Percentiles rank a stretch among this genome's conserved stretches.
These are phyloP conservation scores for Acorus calamus DNA, from an alignment of 106 monocot genomes.

Conservation along the genomic window DNA sequence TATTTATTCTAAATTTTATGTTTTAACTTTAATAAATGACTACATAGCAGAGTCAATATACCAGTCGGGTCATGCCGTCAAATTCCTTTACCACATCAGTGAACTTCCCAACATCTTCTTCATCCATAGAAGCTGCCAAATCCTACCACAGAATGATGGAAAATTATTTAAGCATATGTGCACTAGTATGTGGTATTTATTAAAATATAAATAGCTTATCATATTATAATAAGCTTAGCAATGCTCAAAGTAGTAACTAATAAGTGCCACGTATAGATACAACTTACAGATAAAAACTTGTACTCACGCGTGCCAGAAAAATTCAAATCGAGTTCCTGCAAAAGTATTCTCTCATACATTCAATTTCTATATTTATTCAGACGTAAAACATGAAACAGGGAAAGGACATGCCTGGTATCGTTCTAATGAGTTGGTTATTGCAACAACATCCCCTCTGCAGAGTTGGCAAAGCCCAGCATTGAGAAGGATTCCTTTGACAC, in stretches of 20 bases:
- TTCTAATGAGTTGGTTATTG: constrained; percentile 62
- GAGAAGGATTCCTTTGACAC: constrained; percentile 81
- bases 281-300: constrained; percentile 51
- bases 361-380: neutral
- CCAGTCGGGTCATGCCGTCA: constrained; percentile 93
- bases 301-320: constrained; percentile 75
- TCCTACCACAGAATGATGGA: constrained; percentile 33
- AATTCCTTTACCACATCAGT: constrained; percentile 68
- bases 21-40: too few relatives aligned
- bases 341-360: neutral
- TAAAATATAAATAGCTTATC: neutral
- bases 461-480: constrained; percentile 91
- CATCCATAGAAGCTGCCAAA: constrained; percentile 73
- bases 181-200: neutral
- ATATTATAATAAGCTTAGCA: too few relatives aligned
- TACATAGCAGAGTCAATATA: constrained; percentile 13
- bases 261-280: too few relatives aligned
- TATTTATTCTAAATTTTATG: too few relatives aligned
- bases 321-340: constrained; percentile 59
- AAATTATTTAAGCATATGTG: neutral
- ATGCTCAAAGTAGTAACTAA: too few relatives aligned
- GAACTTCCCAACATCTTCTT: constrained; percentile 75
- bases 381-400: too few relatives aligned
- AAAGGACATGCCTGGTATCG: constrained; percentile 47
- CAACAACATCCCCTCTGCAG: constrained; percentile 79